Evolutionary conservation across 768 basidiomycete genomes (phyloP).

Genomic region (Lactarius quietus): DNA sequence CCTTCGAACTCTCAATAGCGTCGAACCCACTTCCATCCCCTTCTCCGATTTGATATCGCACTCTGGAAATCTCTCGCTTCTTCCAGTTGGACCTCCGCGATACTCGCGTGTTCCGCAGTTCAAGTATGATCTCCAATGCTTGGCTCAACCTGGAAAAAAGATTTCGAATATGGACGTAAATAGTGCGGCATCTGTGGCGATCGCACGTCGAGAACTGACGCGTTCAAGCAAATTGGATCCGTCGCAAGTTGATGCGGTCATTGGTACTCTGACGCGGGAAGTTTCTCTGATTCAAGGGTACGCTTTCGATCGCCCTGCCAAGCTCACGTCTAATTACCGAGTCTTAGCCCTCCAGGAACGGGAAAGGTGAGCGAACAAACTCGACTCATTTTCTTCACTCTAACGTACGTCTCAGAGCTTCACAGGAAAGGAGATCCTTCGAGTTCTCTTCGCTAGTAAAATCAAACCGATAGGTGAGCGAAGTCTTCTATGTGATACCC

Average conservation of each 20-base stretch:
- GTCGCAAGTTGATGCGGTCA: conserved; percentile 66
- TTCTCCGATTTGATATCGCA: conserved; percentile 13
- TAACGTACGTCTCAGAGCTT: conserved; percentile 43
- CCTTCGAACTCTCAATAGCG: conserved; percentile 20
- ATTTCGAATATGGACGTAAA: conserved; percentile 39
- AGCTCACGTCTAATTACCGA: background rate
- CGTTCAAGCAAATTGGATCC: conserved; percentile 55
- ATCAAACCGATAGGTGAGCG: conserved; percentile 47
- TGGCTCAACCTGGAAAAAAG: conserved; percentile 37
- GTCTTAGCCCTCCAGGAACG: conserved; percentile 65
- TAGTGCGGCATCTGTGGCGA: conserved; percentile 42
- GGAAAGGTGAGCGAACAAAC: conserved; percentile 53
- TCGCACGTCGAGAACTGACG: conserved; percentile 46
- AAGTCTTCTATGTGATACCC: background rate
- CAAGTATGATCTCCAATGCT: conserved; percentile 49
- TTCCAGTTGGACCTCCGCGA: conserved; percentile 9
- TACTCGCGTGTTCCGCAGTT: conserved; percentile 45
- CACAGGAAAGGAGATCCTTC: conserved; percentile 65
- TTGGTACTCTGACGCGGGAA: conserved; percentile 58
- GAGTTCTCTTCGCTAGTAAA: conserved; percentile 54
- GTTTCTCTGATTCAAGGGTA: conserved; percentile 72
- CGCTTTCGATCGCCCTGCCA: conserved; percentile 8
- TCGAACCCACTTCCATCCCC: conserved; percentile 22
- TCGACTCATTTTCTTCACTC: background rate
- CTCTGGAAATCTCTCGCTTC: background rate